phyloP scores from a whole-genome alignment of 1,139 yeast species.

The Magnusiomyces suaveolens region DNA sequence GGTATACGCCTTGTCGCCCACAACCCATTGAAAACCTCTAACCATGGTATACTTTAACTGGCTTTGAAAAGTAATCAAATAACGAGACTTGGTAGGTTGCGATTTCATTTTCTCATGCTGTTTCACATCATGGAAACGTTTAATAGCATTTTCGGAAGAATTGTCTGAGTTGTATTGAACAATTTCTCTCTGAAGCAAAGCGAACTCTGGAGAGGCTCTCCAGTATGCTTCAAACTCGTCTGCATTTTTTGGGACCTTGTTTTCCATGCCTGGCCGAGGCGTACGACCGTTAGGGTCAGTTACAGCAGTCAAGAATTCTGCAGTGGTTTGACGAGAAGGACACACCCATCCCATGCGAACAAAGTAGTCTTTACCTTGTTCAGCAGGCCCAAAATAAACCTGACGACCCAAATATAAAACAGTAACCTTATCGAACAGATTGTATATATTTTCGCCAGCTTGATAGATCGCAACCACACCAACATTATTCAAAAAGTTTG shows the following conservation, averaged over 20 bases:
- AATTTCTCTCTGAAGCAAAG: conserved; percentile 32
- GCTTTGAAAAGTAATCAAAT: conserved; percentile 29
- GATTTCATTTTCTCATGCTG: conserved; percentile 27
- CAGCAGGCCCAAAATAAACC: conserved; percentile 47
- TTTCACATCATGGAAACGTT: conserved; percentile 11
- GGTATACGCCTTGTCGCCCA: conserved; percentile 45
- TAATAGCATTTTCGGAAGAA: conserved; percentile 31
- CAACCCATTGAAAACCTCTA: conserved; percentile 46
- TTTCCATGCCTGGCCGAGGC: conserved; percentile 38
- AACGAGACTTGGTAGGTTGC: conserved; percentile 29
- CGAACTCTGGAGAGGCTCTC: conserved; percentile 43
- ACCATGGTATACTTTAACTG: conserved; percentile 31
- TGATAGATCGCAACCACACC: conserved; percentile 50
- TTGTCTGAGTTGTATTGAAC: conserved; percentile 34
- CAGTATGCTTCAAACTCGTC: conserved; percentile 47
- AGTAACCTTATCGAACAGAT: conserved; percentile 52
- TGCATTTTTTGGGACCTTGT: conserved; percentile 44
- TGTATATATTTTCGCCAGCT: conserved; percentile 54
- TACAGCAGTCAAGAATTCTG: conserved; percentile 51
- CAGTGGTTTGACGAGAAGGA: conserved; percentile 50
- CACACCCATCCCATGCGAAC: conserved; percentile 50
- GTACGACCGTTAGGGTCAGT: conserved; percentile 45
- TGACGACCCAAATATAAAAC: conserved; percentile 49
- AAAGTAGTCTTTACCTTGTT: conserved; percentile 43
- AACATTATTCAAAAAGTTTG: conserved; percentile 44